Evolutionary conservation across 192 early-diverging fungal genomes (phyloP).

Genomic region (Coemansia sp.): DNA sequence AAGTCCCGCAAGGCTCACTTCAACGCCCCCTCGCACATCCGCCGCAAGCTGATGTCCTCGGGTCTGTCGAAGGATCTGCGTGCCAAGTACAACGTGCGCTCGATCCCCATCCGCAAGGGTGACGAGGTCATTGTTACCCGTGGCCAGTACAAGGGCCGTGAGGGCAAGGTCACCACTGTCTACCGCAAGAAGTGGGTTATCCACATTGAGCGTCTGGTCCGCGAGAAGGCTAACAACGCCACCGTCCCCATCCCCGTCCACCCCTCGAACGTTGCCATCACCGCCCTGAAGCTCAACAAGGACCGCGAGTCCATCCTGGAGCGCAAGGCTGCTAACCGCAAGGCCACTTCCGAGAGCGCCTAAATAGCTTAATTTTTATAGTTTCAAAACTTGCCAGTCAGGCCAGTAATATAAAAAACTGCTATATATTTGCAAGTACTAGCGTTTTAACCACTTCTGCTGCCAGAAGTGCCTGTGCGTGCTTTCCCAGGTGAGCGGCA

Average conservation of each 20-base stretch:
- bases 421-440: not conserved
- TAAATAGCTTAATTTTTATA: conserved; percentile 13
- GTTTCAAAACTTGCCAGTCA: not conserved
- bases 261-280: conserved; percentile 99
- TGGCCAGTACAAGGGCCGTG: conserved; percentile 94
- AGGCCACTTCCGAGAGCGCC: conserved; percentile 32
- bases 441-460: conserved; percentile 13
- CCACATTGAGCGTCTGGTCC: conserved; percentile 94
- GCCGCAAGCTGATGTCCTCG: conserved; percentile 96
- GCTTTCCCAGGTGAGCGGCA: conserved; percentile 35
- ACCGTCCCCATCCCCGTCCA: conserved; percentile 90
- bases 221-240: conserved; percentile 97
- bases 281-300: conserved; percentile 93
- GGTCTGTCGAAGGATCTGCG: conserved; percentile 97
- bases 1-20: conserved; percentile 99
- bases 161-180: conserved; percentile 93
- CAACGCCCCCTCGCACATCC: conserved; percentile 88
- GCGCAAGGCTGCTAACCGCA: conserved; percentile 71
- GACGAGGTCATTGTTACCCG: conserved; percentile 97
- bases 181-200: conserved; percentile 99
- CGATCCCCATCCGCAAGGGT: conserved; percentile 95
- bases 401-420: not conserved
- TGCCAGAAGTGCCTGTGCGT: conserved; percentile 32
- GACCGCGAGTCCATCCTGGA: conserved; percentile 88
- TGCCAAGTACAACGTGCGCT: conserved; percentile 94